Evolutionary conservation across 176 grass and related monocot species (phyloP), one percentile per base, ranked within the genome.

Genomic region (Eragrostis curvula): DNA sequence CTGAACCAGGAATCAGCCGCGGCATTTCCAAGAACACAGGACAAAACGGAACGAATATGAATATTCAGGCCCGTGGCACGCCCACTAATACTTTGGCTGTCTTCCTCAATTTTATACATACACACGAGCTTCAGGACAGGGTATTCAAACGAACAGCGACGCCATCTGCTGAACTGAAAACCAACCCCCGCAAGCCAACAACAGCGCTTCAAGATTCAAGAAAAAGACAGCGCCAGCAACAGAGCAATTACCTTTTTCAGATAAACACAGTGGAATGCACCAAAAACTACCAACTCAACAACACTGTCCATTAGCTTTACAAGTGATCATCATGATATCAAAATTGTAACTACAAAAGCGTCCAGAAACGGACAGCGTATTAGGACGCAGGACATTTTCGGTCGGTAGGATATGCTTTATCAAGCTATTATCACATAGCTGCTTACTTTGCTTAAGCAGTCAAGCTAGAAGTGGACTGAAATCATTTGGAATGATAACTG

Each of bases 381-480:
- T 56, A 68, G 46, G 51, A 81, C 81, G 70, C 77, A 30, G 15
- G 44, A 6, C 45, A 53, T 55, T 64, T 47, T 32, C 73, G 7
- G 44, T 28, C 64, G 56, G 70, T 66, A 27, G 27, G 66, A 71
- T 58, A 50, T 11, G 63, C 65, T 75, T 56, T 49, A 42, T 65
- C 24, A 3, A 55, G 25, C 45, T 56, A 47, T 58, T 70, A 20
- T 77, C 50, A 77, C 71, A 81, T 44, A 88, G 30, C 42, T 75
- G 52, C 13, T 40, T 39, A 12, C 48, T 46, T 69, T n/a, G 36
- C 42, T 11, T 24, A 58, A 24, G 21, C 56, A 58, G 60, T n/a
- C 46, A 82, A 78, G 78, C 72, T 72, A 82, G 71, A 85, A 49
- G 16, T 12, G 41, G 68, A 40, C 70, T 41, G 25, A 57, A 23